phyloP scores from a whole-genome alignment of 1,139 yeast species.

The Candida labiduridarum region DNA sequence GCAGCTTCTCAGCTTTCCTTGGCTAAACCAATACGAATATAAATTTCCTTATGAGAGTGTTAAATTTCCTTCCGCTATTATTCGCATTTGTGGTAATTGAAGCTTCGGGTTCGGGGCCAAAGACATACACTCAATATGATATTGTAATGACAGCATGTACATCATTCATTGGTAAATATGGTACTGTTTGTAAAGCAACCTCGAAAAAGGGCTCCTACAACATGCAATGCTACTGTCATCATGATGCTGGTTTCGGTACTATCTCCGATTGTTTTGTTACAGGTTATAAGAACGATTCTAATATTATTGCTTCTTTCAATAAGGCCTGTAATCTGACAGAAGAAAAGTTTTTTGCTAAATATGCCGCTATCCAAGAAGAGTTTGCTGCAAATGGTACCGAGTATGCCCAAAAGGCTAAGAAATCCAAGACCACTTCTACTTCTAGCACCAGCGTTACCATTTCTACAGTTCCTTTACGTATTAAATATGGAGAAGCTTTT shows the following conservation, averaged over 20 bases:
- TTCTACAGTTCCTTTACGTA: slow-evolving; percentile 7
- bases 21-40: no score
- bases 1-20: no score
- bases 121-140: slow-evolving; percentile 3
- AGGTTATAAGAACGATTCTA: slow-evolving; percentile 20
- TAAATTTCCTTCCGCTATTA: background rate
- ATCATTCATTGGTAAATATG: slow-evolving; percentile 6
- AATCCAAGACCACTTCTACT: background rate
- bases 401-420: background rate
- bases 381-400: slow-evolving; percentile 7
- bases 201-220: slow-evolving; percentile 5
- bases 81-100: background rate
- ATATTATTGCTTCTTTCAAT: slow-evolving; percentile 17
- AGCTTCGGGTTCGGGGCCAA: slow-evolving; percentile 4
- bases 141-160: slow-evolving; percentile 14
- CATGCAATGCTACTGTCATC: slow-evolving; percentile 20
- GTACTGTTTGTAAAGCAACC: slow-evolving; percentile 11
- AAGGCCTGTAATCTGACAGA: slow-evolving; percentile 17
- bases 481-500: slow-evolving; percentile 9
- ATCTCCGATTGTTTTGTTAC: slow-evolving; percentile 20
- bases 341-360: slow-evolving; percentile 11
- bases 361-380: slow-evolving; percentile 7
- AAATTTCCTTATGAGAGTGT: background rate
- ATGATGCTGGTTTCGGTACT: slow-evolving; percentile 22
- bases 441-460: no score